Evolutionary conservation across 2,329 filamentous ascomycete genomes (phyloP).

Genomic region (Diaporthe nobilis): DNA sequence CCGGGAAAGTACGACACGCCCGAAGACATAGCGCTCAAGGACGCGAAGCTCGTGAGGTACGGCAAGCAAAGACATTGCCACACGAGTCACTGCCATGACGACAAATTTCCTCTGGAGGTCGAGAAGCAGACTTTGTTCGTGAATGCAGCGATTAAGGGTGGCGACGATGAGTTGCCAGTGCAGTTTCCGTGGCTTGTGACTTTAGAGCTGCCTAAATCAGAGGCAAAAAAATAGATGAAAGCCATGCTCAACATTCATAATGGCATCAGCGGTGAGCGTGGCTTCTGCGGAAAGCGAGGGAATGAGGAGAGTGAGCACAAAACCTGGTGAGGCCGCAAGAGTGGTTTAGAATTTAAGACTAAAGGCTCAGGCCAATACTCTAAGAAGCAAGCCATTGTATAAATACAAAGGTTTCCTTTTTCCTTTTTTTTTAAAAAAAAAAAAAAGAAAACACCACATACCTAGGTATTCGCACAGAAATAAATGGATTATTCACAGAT

Average conservation of each 20-base stretch:
- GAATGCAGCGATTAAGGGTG: slow-evolving; percentile 65
- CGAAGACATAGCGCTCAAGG: slow-evolving; percentile 35
- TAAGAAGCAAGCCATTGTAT: no score
- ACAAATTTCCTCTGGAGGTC: slow-evolving; percentile 46
- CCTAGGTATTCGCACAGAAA: no score
- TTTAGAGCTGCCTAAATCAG: slow-evolving; percentile 41
- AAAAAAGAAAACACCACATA: no score
- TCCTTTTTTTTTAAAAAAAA: no score
- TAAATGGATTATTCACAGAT: no score
- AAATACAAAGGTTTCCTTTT: no score
- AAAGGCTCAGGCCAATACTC: no score
- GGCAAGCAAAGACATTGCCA: slow-evolving; percentile 44
- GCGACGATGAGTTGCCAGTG: slow-evolving; percentile 28
- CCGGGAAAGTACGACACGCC: slow-evolving; percentile 1
- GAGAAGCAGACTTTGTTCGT: slow-evolving; percentile 67
- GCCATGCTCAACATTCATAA: not conserved
- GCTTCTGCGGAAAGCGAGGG: not conserved
- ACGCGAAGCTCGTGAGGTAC: slow-evolving; percentile 33
- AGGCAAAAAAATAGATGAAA: not conserved
- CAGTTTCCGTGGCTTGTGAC: slow-evolving; percentile 45
- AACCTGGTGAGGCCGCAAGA: no score
- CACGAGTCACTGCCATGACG: slow-evolving; percentile 53
- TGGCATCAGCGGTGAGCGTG: slow-evolving; percentile 7
- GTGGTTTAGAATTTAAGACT: no score
- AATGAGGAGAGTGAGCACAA: not conserved